Evolutionary conservation across 2,329 filamentous ascomycete genomes (phyloP), one percentile per base, ranked within the genome.

Genomic region (Neonectria neomacrospora): DNA sequence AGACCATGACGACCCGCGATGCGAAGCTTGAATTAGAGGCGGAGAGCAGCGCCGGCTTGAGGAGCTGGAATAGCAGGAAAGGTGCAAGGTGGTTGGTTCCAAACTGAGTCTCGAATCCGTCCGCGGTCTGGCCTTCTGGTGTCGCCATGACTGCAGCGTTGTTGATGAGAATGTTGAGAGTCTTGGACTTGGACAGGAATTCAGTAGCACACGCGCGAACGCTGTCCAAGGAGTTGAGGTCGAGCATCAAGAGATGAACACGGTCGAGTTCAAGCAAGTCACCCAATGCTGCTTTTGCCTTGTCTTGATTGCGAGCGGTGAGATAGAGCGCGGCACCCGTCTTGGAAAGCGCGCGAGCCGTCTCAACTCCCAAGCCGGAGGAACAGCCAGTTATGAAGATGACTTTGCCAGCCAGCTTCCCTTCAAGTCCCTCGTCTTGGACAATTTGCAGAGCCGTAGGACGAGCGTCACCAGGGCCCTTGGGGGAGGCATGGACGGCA

Each of bases 131-230:
- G 5, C 58, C 55, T 23, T 66, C 54, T 1, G 64, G 65, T 2
- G 63, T 12, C 3, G 52, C 57, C 63, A 67, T 67, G n/a, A 70
- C 61, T 37, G 69, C 73, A 3, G 72, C 71, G 16, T 74, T 74
- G 60, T 71, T 70, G 41, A 73, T 57, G 30, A 73, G 61, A 3
- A 70, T 63, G 42, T 73, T 56, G 8, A 61, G 14, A 9, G 20
- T 48, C 14, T 20, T 11, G 12, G 22, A 10, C 28, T 62, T 55
- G 8, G 50, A 54, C 18, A 70, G 34, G 14, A 45, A 44, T 16
- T n/a, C 41, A 2, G 70, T 72, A 62, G 44, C 54, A 18, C 44
- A 69, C 3, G 57, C 52, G 11, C 71, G 68, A 18, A 77, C 65
- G 8, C 67, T 74, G 9, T 59, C 63, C 5, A 74, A 51, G 3